Evolutionary conservation across 2,329 filamentous ascomycete genomes (phyloP), one percentile per base, ranked within the genome.

Genomic region (Phyllosticta citriasiana): DNA sequence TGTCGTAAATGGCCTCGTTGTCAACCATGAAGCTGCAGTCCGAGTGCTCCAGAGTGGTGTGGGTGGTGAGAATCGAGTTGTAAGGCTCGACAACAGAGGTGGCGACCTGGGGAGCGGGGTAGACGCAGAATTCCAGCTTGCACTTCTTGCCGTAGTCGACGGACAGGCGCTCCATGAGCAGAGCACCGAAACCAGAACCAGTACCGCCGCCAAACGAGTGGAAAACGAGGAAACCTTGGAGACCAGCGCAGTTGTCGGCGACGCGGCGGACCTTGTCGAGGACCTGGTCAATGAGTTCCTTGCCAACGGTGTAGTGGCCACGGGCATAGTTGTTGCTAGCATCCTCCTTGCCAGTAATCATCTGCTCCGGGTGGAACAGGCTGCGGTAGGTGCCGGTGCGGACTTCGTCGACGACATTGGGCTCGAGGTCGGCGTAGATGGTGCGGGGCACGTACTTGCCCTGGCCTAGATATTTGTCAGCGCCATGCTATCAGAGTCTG

Each of bases 11-110:
- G 67, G 86, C 86, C 76, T 88, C 86, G 73, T 89, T 89, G 70
- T 88, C 86, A 66, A 89, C 86, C 56, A 88, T 78, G 80, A 89
- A 88, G n/a, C 86, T 88, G 73, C 86, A 88, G 78, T 89, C 86
- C n/a, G 86, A 84, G 79, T 88, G 86, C 80, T 88, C 86, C 64
- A 88, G 87, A 63, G 86, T 88, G 80, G 84, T 88, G 79, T 88
- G 86, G 61, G 86, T 88, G 54, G 86, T 87, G 65, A 89, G 79
- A 62, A 88, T 85, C 64, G 86, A 85, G 69, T 89, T 89, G 80
- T 89, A 89, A 30, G 86, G 86, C 79, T 88, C 86, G 60, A 88
- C 86, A 61, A 88, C 85, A 52, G 86, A 84, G 50, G 85, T 88
- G 53, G 86, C 87, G 65, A 87, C 84, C 63, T 84, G 84, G 64